These are phyloP conservation scores for Orbilia oligospora DNA, from an alignment of 2,329 filamentous ascomycete species.

Conservation along the genomic window DNA sequence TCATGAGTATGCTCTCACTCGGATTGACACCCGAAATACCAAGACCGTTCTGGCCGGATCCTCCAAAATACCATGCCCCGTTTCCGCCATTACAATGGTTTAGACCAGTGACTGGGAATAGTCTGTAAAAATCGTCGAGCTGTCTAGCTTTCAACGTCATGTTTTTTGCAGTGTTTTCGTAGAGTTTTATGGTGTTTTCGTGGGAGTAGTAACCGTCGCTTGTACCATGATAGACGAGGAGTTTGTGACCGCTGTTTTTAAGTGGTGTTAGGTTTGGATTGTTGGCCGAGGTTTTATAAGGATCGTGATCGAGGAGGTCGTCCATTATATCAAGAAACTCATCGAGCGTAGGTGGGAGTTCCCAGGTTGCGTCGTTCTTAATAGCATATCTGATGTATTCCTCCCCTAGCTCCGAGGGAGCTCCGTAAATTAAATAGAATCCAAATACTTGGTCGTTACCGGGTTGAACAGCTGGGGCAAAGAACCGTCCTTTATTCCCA, in stretches of 20 bases:
- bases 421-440: constrained; percentile 22
- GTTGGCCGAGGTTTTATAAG: constrained; percentile 67
- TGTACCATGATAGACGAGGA: constrained; percentile 70
- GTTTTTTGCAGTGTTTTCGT: constrained; percentile 31
- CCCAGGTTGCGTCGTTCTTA: constrained; percentile 68
- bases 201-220: constrained; percentile 27
- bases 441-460: constrained; percentile 33
- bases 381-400: constrained; percentile 70
- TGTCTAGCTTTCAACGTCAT: constrained; percentile 44
- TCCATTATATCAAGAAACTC: constrained; percentile 67
- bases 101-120: constrained; percentile 66
- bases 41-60: constrained; percentile 9
- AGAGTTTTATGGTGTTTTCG: constrained; percentile 14
- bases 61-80: constrained; percentile 61
- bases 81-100: constrained; percentile 65
- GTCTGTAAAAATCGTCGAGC: constrained; percentile 65
- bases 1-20: constrained; percentile 66
- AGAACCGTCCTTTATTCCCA: constrained; percentile 65
- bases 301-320: constrained; percentile 64
- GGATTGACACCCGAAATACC: constrained; percentile 19
- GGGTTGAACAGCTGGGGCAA: constrained; percentile 62
- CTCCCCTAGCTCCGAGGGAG: constrained; percentile 14
- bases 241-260: constrained; percentile 68
- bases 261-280: constrained; percentile 68
- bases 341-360: constrained; percentile 66